Evolutionary conservation across 225 moss, liverwort and hornwort species (phyloP).

Genomic region (Neckera pumila): DNA sequence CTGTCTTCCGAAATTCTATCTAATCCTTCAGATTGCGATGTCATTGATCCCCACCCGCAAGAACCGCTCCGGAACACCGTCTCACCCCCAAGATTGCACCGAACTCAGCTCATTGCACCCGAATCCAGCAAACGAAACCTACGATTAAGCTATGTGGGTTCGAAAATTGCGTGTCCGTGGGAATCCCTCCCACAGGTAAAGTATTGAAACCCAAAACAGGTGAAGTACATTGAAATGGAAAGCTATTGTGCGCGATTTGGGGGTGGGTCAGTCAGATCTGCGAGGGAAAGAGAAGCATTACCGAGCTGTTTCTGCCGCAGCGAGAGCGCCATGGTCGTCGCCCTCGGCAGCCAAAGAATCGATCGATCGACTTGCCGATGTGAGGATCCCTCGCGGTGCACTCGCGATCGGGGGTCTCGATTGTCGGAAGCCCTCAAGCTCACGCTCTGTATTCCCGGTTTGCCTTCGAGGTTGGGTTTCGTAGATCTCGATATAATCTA

Average conservation of each 20-base stretch:
- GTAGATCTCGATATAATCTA: not conserved
- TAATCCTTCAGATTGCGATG: not conserved
- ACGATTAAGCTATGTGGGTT: not conserved
- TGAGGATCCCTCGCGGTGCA: not conserved
- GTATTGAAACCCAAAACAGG: not conserved
- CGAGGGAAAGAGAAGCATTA: conserved; percentile 3
- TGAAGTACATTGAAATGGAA: not conserved
- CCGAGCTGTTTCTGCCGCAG: conserved; percentile 98
- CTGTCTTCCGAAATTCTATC: not conserved
- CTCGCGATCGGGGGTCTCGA: not conserved
- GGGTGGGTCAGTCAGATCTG: conserved; percentile 4
- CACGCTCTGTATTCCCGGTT: not conserved
- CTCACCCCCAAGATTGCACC: not conserved
- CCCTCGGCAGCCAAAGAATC: conserved; percentile 3
- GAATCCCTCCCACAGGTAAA: not conserved
- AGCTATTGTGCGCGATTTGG: not conserved
- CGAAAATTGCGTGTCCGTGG: not conserved
- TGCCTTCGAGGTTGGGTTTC: not conserved
- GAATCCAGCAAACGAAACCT: not conserved
- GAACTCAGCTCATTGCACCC: not conserved
- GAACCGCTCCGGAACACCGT: not conserved
- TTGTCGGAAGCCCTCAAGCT: not conserved
- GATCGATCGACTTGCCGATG: not conserved
- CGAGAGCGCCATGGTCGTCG: conserved; percentile 85
- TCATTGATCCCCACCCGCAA: not conserved